A percentile compares a stretch with the other conserved stretches of the same genome.
phyloP scores from a whole-genome alignment of 73 alveolate species.

The Paramecium biaurelia region DNA sequence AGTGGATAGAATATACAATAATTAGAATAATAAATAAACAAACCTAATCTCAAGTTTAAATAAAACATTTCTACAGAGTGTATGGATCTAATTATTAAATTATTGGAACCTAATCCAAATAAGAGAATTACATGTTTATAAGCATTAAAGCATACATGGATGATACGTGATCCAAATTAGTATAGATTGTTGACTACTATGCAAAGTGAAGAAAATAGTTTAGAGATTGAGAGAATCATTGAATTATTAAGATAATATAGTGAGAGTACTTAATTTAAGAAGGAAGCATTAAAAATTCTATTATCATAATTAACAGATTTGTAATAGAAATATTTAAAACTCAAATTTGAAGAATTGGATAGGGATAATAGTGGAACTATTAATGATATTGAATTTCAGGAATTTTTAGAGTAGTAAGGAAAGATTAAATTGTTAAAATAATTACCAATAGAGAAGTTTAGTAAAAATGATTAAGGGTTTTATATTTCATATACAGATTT shows the following conservation, averaged over 20 bases:
- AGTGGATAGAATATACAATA: slow-evolving; percentile 64
- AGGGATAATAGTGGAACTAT: slow-evolving; percentile 11
- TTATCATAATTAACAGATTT: neutral
- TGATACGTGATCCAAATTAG: neutral
- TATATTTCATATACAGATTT: neutral
- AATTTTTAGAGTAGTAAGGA: neutral
- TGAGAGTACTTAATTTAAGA: slow-evolving; percentile 5
- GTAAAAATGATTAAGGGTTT: neutral
- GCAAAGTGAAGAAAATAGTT: neutral
- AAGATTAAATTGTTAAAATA: neutral
- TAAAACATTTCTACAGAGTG: neutral
- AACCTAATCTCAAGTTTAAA: neutral
- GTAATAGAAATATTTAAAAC: neutral
- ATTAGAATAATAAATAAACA: slow-evolving; percentile 56
- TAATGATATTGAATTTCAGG: neutral
- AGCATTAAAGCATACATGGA: neutral
- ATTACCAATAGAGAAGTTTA: neutral
- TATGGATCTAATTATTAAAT: neutral
- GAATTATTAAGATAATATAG: neutral
- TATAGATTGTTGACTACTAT: neutral
- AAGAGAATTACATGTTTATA: neutral
- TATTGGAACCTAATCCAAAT: neutral
- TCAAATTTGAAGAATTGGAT: neutral
- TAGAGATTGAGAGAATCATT: neutral
- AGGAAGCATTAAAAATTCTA: slow-evolving; percentile 14